Base-by-base conservation (phyloP, 1,284 basidiomycete species). In the Ganoderma leucocontextum region DNA sequence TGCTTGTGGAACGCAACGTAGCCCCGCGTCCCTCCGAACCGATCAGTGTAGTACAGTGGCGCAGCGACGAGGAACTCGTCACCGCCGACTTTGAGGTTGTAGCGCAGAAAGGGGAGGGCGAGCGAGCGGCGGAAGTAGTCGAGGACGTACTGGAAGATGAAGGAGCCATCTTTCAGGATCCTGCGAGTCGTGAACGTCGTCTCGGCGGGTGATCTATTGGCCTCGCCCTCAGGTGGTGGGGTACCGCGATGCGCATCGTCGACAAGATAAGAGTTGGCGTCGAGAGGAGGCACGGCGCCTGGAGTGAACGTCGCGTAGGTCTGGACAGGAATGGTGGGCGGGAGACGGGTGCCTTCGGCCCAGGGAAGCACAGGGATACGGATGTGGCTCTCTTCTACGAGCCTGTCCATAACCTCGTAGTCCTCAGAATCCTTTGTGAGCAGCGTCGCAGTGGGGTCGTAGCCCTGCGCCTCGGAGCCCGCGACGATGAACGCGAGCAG, bases 11-110 rank as follows among this genome's bases (percentile, higher is more conserved):
- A 33, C 4, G 67, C 67, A 15, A 68, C 60, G 41, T 65, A 65
- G 9, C 63, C 67, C 6, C 60, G 58, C 1, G 63, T 64, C 3
- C 67, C 67, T 0, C 67, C 63, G 5, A 17, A 42, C 63, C 63
- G 9, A 35, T 19, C 1, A 53, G 38, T 29, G 19, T 33, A 7
- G 60, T 49, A 64, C 39, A 62, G 22, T 17, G 67, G 67, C 22
- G 52, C 22, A 1, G 63, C 67, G 13, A 65, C 67, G 19, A 64
- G 36, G 53, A 65, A 68, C 15, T 65, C 22, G 6, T 36, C 55
- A 9, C 19, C 5, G 17, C 19, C n/a, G 22, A 67, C n/a, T 10
- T 29, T 60, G 36, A 63, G 42, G 36, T 38, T 39, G 35, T 42
- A 67, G 19, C 60, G 42, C 33, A 53, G 55, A 61, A 36, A 59